phyloP scores from a whole-genome alignment of 2,329 filamentous ascomycete species.

The Cercospora sojina region DNA sequence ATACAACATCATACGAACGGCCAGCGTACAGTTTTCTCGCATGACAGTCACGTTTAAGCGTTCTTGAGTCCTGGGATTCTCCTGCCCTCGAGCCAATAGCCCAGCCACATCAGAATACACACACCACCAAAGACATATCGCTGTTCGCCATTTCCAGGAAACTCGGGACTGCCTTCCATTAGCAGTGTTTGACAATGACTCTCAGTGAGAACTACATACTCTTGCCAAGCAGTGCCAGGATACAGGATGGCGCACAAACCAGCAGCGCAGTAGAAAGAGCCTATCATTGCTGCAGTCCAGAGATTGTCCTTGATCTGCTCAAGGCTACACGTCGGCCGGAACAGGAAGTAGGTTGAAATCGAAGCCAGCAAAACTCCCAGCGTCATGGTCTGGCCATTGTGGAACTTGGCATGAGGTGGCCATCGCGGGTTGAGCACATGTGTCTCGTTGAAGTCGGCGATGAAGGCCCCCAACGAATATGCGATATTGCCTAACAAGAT shows the following conservation, averaged over 20 bases:
- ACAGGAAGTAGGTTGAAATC: slow-evolving; percentile 42
- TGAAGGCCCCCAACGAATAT: slow-evolving; percentile 37
- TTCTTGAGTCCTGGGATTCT: slow-evolving; percentile 28
- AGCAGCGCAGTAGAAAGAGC: slow-evolving; percentile 48
- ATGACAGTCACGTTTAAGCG: slow-evolving; percentile 8
- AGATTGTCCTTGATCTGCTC: slow-evolving; percentile 25
- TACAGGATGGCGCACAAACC: slow-evolving; percentile 49
- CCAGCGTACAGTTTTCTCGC: not conserved
- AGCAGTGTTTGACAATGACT: not conserved
- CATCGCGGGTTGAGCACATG: slow-evolving; percentile 52
- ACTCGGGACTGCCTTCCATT: slow-evolving; percentile 41
- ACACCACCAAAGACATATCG: slow-evolving; percentile 32
- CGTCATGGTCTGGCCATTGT: slow-evolving; percentile 55
- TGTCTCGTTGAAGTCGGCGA: slow-evolving; percentile 42
- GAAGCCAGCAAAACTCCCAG: slow-evolving; percentile 46
- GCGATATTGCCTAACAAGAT: slow-evolving; percentile 37
- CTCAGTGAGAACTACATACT: slow-evolving; percentile 30
- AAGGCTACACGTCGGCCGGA: slow-evolving; percentile 22
- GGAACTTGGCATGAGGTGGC: slow-evolving; percentile 54
- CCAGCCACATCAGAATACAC: slow-evolving; percentile 34
- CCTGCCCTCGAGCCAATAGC: slow-evolving; percentile 34
- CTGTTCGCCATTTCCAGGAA: slow-evolving; percentile 44
- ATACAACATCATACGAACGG: not conserved
- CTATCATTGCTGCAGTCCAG: slow-evolving; percentile 42
- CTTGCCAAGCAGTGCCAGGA: slow-evolving; percentile 45